A percentile compares a stretch with the other conserved stretches of the same genome.
Evolutionary conservation across 352 stramenopile species (phyloP).

Genomic region (Phytopythium oedochilum): DNA sequence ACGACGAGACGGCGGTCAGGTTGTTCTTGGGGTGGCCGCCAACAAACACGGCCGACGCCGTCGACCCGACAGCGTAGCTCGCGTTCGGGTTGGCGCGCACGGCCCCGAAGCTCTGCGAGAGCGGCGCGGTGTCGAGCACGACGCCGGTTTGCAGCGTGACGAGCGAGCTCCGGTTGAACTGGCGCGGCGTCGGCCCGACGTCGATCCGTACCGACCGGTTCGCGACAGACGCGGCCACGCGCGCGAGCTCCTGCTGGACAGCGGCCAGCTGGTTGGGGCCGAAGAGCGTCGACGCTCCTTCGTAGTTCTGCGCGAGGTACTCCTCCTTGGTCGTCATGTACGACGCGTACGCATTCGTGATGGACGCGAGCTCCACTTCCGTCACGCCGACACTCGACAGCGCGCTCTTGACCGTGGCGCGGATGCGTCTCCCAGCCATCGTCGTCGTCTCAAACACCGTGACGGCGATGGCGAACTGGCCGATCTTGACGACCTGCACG

Average conservation of each 20-base stretch:
- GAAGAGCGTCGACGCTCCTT: slow-evolving; percentile 69
- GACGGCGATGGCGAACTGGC: slow-evolving; percentile 42
- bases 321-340: slow-evolving; percentile 67
- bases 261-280: slow-evolving; percentile 56
- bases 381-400: slow-evolving; percentile 19
- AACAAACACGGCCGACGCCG: slow-evolving; percentile 32
- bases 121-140: slow-evolving; percentile 20
- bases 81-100: slow-evolving; percentile 18
- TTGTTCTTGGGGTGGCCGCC: slow-evolving; percentile 45
- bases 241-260: slow-evolving; percentile 44
- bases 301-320: slow-evolving; percentile 61
- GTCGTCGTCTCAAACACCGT: slow-evolving; percentile 60
- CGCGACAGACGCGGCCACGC: slow-evolving; percentile 28
- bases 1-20: slow-evolving; percentile 27
- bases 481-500: slow-evolving; percentile 49
- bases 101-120: slow-evolving; percentile 16
- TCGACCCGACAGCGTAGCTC: slow-evolving; percentile 25
- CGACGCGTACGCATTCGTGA: slow-evolving; percentile 58
- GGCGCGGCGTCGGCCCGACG: slow-evolving; percentile 24
- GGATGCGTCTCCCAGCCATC: slow-evolving; percentile 51
- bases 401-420: slow-evolving; percentile 19
- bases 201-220: slow-evolving; percentile 18
- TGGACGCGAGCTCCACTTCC: slow-evolving; percentile 42
- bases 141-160: slow-evolving; percentile 32
- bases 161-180: slow-evolving; percentile 30